Conservation (phyloP, 1,139 yeast genomes). For the Protomyces lactucae-debilis region DNA sequence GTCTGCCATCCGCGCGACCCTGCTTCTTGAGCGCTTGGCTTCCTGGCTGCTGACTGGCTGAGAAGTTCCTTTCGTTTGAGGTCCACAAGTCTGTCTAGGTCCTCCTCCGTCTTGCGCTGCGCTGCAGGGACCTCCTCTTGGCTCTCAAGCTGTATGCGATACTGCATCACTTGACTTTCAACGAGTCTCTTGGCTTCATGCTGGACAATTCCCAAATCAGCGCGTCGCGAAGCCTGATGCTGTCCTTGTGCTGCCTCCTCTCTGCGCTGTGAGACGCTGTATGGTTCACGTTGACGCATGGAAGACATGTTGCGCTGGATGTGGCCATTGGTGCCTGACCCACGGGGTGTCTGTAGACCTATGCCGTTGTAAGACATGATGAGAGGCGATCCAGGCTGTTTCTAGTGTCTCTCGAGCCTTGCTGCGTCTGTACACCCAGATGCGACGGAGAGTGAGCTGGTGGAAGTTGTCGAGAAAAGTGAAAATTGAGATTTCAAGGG, state of each 20-base stretch:
- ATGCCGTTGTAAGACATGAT: slow-evolving; percentile 51
- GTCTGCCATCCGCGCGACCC: slow-evolving; percentile 11
- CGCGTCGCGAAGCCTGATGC: slow-evolving; percentile 32
- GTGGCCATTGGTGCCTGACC: slow-evolving; percentile 69
- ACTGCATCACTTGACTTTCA: slow-evolving; percentile 44
- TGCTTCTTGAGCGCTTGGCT: not conserved
- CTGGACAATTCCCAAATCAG: slow-evolving; percentile 43
- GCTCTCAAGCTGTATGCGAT: slow-evolving; percentile 2
- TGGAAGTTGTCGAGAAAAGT: too few species aligned
- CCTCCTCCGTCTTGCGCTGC: not conserved
- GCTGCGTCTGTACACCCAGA: too few species aligned
- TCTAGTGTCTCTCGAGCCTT: too few species aligned
- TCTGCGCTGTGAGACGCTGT: slow-evolving; percentile 36
- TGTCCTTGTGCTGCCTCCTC: slow-evolving; percentile 33
- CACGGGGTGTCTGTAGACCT: slow-evolving; percentile 61
- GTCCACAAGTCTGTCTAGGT: not conserved
- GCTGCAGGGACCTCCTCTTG: not conserved
- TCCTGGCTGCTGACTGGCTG: not conserved
- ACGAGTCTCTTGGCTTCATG: slow-evolving; percentile 51
- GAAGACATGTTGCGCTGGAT: slow-evolving; percentile 51
- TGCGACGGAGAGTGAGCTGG: too few species aligned
- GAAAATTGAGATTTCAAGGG: too few species aligned
- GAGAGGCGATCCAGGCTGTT: not conserved
- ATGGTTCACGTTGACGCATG: slow-evolving; percentile 37
- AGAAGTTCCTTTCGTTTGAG: not conserved